phyloP scores from a whole-genome alignment of 139 green algal species.

The Closterium sp. region DNA sequence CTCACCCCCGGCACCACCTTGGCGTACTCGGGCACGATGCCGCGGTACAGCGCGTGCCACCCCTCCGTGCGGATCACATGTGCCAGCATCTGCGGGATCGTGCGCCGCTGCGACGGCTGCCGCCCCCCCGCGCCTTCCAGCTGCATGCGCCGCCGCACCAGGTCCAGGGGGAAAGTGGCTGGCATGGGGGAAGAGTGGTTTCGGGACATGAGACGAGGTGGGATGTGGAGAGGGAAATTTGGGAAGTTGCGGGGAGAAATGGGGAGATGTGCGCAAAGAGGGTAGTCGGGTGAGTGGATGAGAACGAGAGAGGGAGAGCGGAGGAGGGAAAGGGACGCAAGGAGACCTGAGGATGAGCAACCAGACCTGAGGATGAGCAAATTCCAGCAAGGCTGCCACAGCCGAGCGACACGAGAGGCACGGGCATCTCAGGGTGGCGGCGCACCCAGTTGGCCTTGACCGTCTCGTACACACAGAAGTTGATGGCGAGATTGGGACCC shows the following conservation, averaged over 20 bases:
- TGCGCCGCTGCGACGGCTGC: no score
- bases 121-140: constrained; percentile 58
- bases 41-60: constrained; percentile 72
- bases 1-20: constrained; percentile 88
- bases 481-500: constrained; percentile 81
- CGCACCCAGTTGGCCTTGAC: constrained; percentile 57
- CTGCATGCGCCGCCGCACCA: constrained; percentile 85
- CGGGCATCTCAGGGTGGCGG: constrained; percentile 23
- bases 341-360: not conserved
- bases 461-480: constrained; percentile 87
- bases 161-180: constrained; percentile 83
- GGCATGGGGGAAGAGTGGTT: not conserved
- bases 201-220: not conserved
- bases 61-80: constrained; percentile 61
- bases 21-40: constrained; percentile 85
- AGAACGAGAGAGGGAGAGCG: no score
- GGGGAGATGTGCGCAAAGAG: no score
- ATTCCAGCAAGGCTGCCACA: constrained; percentile 79
- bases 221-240: not conserved
- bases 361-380: constrained; percentile 67
- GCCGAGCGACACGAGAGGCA: constrained; percentile 60
- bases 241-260: not conserved
- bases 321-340: not conserved
- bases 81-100: constrained; percentile 61
- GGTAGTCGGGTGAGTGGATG: no score